Conservation (phyloP, 441 rosid genomes). For the Erodium trifolium region DNA sequence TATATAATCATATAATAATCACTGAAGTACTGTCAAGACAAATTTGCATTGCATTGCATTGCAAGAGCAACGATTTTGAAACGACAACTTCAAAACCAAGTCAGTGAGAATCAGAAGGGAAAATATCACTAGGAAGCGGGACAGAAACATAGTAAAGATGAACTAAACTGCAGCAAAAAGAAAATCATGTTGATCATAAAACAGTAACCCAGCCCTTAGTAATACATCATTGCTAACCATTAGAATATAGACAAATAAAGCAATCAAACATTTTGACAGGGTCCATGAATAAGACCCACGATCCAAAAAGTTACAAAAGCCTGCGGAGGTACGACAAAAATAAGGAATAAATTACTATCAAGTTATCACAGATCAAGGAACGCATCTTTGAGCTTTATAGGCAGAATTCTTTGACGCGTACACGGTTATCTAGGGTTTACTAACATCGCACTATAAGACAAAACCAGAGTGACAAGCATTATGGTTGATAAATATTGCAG, state of each 20-base stretch:
- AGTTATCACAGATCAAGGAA: background rate
- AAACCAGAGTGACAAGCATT: background rate
- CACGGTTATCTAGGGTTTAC: background rate
- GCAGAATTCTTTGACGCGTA: background rate
- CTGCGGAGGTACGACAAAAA: background rate
- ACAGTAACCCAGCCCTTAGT: background rate
- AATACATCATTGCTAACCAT: background rate
- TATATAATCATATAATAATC: background rate
- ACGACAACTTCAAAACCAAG: background rate
- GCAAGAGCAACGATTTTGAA: too few species aligned
- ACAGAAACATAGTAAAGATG: background rate
- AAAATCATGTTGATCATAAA: background rate
- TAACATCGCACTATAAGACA: background rate
- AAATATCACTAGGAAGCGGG: background rate
- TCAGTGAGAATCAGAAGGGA: background rate
- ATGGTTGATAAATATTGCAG: background rate
- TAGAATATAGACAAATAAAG: background rate
- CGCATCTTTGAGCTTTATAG: background rate
- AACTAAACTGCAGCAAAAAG: background rate
- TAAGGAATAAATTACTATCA: background rate
- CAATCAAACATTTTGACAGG: constrained; percentile 1
- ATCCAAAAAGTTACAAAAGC: background rate
- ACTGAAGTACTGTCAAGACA: background rate
- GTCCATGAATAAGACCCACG: background rate
- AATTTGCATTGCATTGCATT: background rate